Evolutionary conservation across 2,329 filamentous ascomycete genomes (phyloP).

Genomic region (Mycocentrospora acerina): DNA sequence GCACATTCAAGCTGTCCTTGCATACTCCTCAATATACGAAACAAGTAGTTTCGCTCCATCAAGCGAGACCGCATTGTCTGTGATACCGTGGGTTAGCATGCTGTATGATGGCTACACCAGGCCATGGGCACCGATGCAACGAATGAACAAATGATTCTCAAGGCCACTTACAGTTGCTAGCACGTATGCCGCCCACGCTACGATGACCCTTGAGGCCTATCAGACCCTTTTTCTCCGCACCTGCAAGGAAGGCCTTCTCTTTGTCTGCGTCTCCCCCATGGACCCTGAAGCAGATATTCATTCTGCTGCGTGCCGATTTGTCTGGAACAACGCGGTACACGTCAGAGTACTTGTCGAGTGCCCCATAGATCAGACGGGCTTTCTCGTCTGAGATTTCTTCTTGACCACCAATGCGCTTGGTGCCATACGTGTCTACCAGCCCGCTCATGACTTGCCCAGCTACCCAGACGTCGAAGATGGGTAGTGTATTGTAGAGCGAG

Average conservation of each 20-base stretch:
- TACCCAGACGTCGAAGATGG: slow-evolving; percentile 91
- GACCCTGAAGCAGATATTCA: slow-evolving; percentile 95
- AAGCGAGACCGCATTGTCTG: slow-evolving; percentile 74
- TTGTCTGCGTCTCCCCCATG: slow-evolving; percentile 64
- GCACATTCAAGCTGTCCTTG: slow-evolving; percentile 36
- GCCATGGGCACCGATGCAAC: slow-evolving; percentile 2
- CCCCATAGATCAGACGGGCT: slow-evolving; percentile 72
- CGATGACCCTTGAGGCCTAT: slow-evolving; percentile 87
- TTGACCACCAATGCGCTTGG: slow-evolving; percentile 73
- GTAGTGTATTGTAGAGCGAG: slow-evolving; percentile 92
- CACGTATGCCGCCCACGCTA: slow-evolving; percentile 81
- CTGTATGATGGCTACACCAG: neutral
- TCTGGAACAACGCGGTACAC: slow-evolving; percentile 79
- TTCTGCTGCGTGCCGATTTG: slow-evolving; percentile 74
- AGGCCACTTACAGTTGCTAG: slow-evolving; percentile 65
- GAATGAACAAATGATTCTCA: neutral
- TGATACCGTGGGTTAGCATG: slow-evolving; percentile 16
- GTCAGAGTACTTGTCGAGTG: slow-evolving; percentile 70
- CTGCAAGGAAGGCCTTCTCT: slow-evolving; percentile 79
- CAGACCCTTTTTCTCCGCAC: slow-evolving; percentile 67
- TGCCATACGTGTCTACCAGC: slow-evolving; percentile 64
- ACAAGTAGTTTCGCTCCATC: slow-evolving; percentile 69
- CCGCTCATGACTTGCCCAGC: slow-evolving; percentile 84
- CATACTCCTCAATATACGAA: slow-evolving; percentile 64
- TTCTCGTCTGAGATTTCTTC: slow-evolving; percentile 73